Conservation (phyloP, 2,329 filamentous ascomycete species). For the Coleophoma cylindrospora region DNA sequence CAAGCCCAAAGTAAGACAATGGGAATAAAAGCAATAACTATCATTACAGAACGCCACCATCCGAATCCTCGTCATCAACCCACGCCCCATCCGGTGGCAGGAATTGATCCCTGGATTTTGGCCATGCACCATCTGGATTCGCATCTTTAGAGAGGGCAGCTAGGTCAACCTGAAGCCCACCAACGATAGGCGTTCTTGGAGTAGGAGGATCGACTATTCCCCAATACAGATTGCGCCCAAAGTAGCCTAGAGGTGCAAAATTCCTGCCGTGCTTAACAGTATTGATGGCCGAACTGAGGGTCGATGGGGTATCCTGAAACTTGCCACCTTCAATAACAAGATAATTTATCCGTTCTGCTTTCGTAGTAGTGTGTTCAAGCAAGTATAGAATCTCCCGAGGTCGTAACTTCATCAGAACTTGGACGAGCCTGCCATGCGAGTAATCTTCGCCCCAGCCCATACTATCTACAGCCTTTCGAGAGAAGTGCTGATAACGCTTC, state of each 20-base stretch:
- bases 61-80: not conserved
- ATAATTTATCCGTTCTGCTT: conserved; percentile 19
- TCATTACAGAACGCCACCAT: not conserved
- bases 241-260: not conserved
- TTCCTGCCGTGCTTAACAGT: not conserved
- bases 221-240: not conserved
- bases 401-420: conserved; percentile 20
- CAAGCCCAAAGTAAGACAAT: too few relatives aligned
- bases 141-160: not conserved
- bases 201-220: not conserved
- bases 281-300: conserved; percentile 5
- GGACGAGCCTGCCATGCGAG: conserved; percentile 16
- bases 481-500: conserved; percentile 16
- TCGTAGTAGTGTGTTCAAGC: conserved; percentile 21
- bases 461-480: conserved; percentile 15
- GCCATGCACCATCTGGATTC: not conserved
- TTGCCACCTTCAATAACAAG: conserved; percentile 15
- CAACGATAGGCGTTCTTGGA: too few relatives aligned
- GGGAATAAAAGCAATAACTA: too few relatives aligned
- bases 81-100: not conserved
- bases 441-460: conserved; percentile 24
- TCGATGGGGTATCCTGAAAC: conserved; percentile 20
- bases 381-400: conserved; percentile 22
- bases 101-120: not conserved
- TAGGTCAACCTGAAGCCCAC: not conserved